These are phyloP conservation scores for Acacia confusa DNA, from an alignment of 306 rosid species.

Conservation along the genomic window DNA sequence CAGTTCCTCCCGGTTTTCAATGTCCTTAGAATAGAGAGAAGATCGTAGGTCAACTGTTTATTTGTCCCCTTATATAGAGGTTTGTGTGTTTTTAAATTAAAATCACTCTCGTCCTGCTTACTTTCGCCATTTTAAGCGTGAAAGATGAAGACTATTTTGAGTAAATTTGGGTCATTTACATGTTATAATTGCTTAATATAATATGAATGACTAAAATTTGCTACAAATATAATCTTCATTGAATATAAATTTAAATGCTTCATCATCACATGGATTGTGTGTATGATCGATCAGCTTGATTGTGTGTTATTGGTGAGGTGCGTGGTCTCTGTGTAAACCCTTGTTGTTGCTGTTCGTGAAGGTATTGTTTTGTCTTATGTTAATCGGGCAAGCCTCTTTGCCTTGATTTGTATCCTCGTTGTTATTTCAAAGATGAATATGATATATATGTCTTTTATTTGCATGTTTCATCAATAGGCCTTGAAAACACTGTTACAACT, in stretches of 20 bases:
- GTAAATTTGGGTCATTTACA: neutral
- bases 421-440: neutral
- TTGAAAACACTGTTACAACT: neutral
- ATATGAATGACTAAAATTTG: neutral
- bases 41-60: neutral
- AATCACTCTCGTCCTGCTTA: neutral
- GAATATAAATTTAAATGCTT: neutral
- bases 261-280: neutral
- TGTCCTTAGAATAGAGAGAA: conserved; percentile 37
- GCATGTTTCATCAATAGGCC: neutral
- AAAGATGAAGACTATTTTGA: neutral
- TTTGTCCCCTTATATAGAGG: neutral
- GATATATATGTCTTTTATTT: neutral
- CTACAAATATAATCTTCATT: neutral
- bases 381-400: conserved; percentile 38
- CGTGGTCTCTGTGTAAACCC: neutral
- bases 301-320: no score
- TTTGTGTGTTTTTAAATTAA: neutral
- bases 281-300: neutral
- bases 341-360: neutral
- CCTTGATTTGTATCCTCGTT: conserved; percentile 4
- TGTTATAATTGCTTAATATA: neutral
- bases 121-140: neutral
- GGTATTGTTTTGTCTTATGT: neutral
- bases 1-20: conserved; percentile 65